Percentiles rank a stretch among this genome's conserved stretches.
phyloP scores from a whole-genome alignment of 2,329 filamentous ascomycete genomes.

The Pseudopyrenochaeta lycopersici region DNA sequence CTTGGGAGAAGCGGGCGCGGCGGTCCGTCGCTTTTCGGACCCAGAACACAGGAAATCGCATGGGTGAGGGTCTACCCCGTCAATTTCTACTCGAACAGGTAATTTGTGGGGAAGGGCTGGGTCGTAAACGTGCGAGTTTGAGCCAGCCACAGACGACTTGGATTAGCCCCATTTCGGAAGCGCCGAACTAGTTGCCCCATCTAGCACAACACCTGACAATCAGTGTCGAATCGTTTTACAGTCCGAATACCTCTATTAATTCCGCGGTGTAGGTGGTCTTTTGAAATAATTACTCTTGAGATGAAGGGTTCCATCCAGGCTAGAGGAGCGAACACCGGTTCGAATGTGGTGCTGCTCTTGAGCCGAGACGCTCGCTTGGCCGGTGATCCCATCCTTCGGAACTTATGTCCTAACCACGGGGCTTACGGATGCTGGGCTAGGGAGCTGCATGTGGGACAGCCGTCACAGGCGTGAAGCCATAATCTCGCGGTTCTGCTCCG shows the following conservation, averaged over 20 bases:
- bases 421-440: too few relatives aligned
- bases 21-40: not conserved
- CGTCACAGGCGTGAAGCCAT: too few relatives aligned
- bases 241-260: not conserved
- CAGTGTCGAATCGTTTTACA: not conserved
- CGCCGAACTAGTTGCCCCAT: not conserved
- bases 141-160: conserved; percentile 1
- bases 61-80: not conserved
- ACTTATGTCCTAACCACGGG: too few relatives aligned
- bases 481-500: too few relatives aligned
- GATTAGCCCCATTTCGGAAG: not conserved
- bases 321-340: too few relatives aligned
- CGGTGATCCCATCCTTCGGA: too few relatives aligned
- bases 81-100: not conserved
- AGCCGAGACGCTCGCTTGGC: too few relatives aligned
- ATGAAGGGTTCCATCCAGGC: too few relatives aligned
- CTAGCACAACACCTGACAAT: not conserved
- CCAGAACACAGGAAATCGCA: not conserved
- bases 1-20: not conserved
- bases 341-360: too few relatives aligned
- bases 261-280: not conserved
- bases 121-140: not conserved
- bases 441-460: too few relatives aligned
- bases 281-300: not conserved
- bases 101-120: not conserved